Percentiles rank a stretch among this genome's conserved stretches.
These are phyloP conservation scores for Grosmannia clavigera DNA, from an alignment of 2,329 filamentous ascomycete genomes.

Conservation along the genomic window DNA sequence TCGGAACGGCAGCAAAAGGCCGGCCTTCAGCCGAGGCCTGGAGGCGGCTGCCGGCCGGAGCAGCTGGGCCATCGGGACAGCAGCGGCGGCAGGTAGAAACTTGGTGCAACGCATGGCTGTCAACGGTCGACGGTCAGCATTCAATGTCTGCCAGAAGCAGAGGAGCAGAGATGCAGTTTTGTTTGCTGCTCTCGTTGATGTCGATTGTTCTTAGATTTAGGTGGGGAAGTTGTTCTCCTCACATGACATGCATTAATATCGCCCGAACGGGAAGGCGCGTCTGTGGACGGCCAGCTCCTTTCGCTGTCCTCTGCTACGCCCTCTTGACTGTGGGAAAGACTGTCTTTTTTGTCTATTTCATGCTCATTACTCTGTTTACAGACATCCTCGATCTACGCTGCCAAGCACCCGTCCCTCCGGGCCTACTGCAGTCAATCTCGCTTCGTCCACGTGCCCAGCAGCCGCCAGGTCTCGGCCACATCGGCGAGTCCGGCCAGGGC, in stretches of 20 bases:
- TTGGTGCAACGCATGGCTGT: background rate
- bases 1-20: background rate
- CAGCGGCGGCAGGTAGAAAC: background rate
- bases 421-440: background rate
- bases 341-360: background rate
- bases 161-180: too few species aligned
- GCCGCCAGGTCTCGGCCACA: conserved; percentile 51
- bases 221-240: background rate
- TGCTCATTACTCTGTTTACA: background rate
- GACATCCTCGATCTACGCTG: background rate
- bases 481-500: conserved; percentile 46
- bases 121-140: too few species aligned
- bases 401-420: background rate
- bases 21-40: background rate
- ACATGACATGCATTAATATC: background rate
- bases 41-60: background rate
- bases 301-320: background rate
- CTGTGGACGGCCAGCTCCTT: background rate
- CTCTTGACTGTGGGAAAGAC: background rate
- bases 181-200: background rate
- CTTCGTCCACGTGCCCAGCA: conserved; percentile 56
- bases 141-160: too few species aligned
- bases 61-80: background rate
- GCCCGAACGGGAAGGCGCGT: background rate
- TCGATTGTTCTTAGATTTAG: background rate